phyloP scores from a whole-genome alignment of 2,329 filamentous ascomycete species.

The Alternaria panax region DNA sequence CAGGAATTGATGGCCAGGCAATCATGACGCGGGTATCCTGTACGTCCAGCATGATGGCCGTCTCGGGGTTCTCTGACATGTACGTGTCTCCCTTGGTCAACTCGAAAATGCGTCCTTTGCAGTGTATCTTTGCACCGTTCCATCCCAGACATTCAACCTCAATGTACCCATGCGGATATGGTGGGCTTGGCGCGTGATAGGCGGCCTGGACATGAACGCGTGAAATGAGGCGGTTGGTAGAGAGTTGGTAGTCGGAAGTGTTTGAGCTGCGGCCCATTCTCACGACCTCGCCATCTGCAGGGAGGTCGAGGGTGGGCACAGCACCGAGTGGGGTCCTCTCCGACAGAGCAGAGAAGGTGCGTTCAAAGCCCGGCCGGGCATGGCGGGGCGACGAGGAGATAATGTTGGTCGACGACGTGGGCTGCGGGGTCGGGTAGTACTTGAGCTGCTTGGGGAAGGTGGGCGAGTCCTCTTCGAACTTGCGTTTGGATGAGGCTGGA shows the following conservation, averaged over 20 bases:
- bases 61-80: conserved; percentile 83
- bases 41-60: conserved; percentile 94
- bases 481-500: conserved; percentile 68
- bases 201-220: conserved; percentile 89
- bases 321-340: conserved; percentile 85
- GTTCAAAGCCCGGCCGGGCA: conserved; percentile 61
- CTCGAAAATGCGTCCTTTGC: conserved; percentile 85
- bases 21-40: conserved; percentile 90
- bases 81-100: conserved; percentile 88
- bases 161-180: conserved; percentile 76
- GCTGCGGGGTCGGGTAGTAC: conserved; percentile 88
- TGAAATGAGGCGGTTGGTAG: conserved; percentile 89
- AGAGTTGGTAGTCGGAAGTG: conserved; percentile 94
- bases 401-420: conserved; percentile 92
- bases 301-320: conserved; percentile 82
- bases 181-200: conserved; percentile 74
- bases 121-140: conserved; percentile 95
- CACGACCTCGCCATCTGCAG: conserved; percentile 79
- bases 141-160: conserved; percentile 92
- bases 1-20: conserved; percentile 79
- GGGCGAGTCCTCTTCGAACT: conserved; percentile 60
- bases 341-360: conserved; percentile 67
- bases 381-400: conserved; percentile 74
- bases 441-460: conserved; percentile 62
- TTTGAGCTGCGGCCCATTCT: conserved; percentile 93